Conservation (phyloP, 2,329 filamentous ascomycete species). For the Cladosporium sp. region DNA sequence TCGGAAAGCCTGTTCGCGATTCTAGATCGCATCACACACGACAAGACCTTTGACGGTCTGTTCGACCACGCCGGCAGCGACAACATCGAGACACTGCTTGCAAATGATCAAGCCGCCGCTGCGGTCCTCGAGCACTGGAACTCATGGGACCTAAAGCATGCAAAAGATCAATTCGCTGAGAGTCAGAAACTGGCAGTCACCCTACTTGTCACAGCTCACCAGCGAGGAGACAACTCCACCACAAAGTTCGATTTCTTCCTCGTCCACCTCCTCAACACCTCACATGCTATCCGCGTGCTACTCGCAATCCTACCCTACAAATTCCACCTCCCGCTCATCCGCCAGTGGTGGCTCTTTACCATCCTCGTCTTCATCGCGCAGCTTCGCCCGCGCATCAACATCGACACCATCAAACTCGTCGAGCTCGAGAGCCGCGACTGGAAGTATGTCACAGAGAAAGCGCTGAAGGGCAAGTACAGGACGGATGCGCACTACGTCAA, state of each 20-base stretch:
- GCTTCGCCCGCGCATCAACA: slow-evolving; percentile 69
- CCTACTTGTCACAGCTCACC: slow-evolving; percentile 56
- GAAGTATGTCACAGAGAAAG: slow-evolving; percentile 72
- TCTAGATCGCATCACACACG: slow-evolving; percentile 66
- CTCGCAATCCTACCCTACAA: slow-evolving; percentile 73
- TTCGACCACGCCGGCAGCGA: slow-evolving; percentile 59
- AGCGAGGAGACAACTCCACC: slow-evolving; percentile 43
- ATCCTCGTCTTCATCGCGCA: slow-evolving; percentile 76
- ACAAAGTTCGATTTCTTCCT: slow-evolving; percentile 75
- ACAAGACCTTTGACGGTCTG: slow-evolving; percentile 68
- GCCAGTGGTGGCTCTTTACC: slow-evolving; percentile 87
- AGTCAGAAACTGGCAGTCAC: slow-evolving; percentile 61
- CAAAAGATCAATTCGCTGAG: slow-evolving; percentile 71
- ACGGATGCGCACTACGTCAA: slow-evolving; percentile 86
- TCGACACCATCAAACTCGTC: slow-evolving; percentile 60
- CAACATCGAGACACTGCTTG: slow-evolving; percentile 69
- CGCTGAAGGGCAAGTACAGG: slow-evolving; percentile 65
- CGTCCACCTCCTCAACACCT: slow-evolving; percentile 78
- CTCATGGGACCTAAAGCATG: slow-evolving; percentile 72
- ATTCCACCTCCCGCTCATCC: slow-evolving; percentile 71
- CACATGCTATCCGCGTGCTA: slow-evolving; percentile 83
- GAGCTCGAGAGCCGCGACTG: slow-evolving; percentile 69
- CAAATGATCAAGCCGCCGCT: slow-evolving; percentile 68
- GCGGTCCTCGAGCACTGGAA: slow-evolving; percentile 87
- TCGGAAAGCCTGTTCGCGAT: slow-evolving; percentile 68